phyloP scores from a whole-genome alignment of 352 stramenopile species.

The Phytophthora uliginosa region DNA sequence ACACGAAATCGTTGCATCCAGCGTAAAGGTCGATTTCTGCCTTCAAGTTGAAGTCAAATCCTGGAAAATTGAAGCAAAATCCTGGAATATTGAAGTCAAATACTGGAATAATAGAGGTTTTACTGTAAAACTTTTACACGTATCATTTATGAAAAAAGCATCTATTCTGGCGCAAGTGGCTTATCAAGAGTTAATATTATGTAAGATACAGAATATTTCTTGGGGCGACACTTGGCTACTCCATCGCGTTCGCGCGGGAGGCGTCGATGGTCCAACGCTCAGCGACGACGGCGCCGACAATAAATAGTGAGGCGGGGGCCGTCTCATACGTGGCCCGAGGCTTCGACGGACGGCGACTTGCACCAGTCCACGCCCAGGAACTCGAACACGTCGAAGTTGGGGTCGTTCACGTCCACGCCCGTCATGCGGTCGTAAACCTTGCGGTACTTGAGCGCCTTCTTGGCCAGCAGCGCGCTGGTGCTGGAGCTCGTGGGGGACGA shows the following conservation, averaged over 20 bases:
- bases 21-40: not conserved
- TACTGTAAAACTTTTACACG: too few species aligned
- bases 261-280: not conserved
- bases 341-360: slow-evolving; percentile 34
- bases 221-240: not conserved
- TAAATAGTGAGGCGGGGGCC: slow-evolving; percentile 23
- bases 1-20: too few species aligned
- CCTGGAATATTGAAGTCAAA: not conserved
- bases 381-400: slow-evolving; percentile 59
- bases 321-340: slow-evolving; percentile 14
- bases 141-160: not conserved
- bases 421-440: slow-evolving; percentile 58
- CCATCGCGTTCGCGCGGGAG: not conserved
- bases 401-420: slow-evolving; percentile 56
- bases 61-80: not conserved
- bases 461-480: slow-evolving; percentile 51
- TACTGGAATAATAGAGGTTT: too few species aligned
- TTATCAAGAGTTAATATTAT: not conserved
- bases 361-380: slow-evolving; percentile 68
- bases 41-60: slow-evolving; percentile 1
- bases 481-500: slow-evolving; percentile 33
- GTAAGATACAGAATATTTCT: too few species aligned
- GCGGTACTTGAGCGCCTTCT: slow-evolving; percentile 68
- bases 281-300: slow-evolving; percentile 3
- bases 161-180: not conserved